Base-by-base conservation (phyloP, 2,329 filamentous ascomycete genomes). In the Aspergillus cejpii region DNA sequence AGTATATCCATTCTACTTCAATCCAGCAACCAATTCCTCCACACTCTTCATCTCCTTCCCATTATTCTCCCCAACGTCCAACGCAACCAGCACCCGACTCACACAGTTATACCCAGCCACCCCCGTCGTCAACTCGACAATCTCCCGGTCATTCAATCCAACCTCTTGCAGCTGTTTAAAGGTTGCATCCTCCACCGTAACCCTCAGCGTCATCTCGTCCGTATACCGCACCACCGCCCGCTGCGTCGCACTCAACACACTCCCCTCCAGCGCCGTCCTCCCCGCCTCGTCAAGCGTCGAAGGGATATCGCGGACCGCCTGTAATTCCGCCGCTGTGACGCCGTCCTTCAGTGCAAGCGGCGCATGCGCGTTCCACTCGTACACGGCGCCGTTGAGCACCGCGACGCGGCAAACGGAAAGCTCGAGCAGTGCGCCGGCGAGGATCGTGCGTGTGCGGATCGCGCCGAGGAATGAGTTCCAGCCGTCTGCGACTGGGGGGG, bases 21-120 rank as follows among this genome's bases (percentile, higher is more conserved):
- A 24, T 8, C 23, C 23, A 4, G 31, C 15, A 10, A 85, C 78
- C 56, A 88, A 83, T 58, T 84, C 79, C 33, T 74, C 73, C 1
- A 84, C 83, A 58, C 82, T 86, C 49, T 86, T 72, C 63, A 88
- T 73, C 64, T 87, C 54, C 38, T 56, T 61, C 8, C 45, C 62
- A 52, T 72, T 72, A 44, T 66, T 66, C 58, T 72, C 70, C 2
- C 69, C 70, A 29, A 73, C 85, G 68, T 94, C 84, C 47, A 94
- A 65, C 8, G 88, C 87, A 6, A 94, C 87, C 55, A 94, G 65
- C 56, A 94, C 90, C 20, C 88, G 77, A 63, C 85, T 90, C 14
- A 94, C 88, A 60, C 87, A 90, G 64, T 94, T 94, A 64, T 94
- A 94, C 44, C 80, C 81, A n/a, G 85, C 86, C 46, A 91, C 79